Conservation (phyloP, 768 basidiomycete genomes). For the Chalciporus chontae region DNA sequence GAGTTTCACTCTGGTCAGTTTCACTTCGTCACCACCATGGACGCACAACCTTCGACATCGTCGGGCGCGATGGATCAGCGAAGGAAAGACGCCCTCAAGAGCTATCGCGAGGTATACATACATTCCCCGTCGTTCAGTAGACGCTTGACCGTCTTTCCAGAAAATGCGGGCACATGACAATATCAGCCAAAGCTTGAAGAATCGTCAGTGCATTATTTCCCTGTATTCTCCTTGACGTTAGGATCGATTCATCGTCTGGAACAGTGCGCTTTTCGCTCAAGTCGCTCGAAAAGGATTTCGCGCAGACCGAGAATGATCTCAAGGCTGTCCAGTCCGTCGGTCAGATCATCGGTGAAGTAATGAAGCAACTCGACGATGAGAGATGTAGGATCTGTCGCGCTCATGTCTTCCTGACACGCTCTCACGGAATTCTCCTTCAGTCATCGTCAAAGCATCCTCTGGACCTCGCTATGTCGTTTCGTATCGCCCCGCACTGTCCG, state of each 20-base stretch:
- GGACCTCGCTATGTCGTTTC: slow-evolving; percentile 99
- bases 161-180: slow-evolving; percentile 93
- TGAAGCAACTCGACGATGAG: slow-evolving; percentile 98
- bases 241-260: not conserved
- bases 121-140: not conserved
- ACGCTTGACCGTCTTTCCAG: slow-evolving; percentile 39
- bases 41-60: slow-evolving; percentile 44
- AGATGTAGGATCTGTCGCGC: slow-evolving; percentile 61
- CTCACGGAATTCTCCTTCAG: slow-evolving; percentile 34
- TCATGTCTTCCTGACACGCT: not conserved
- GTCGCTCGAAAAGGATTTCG: slow-evolving; percentile 83
- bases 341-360: slow-evolving; percentile 98
- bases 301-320: slow-evolving; percentile 97
- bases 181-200: slow-evolving; percentile 86
- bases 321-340: slow-evolving; percentile 98
- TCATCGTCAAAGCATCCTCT: slow-evolving; percentile 98
- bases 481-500: slow-evolving; percentile 90
- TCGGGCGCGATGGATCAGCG: slow-evolving; percentile 65
- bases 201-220: slow-evolving; percentile 50
- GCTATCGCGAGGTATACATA: slow-evolving; percentile 64
- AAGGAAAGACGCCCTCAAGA: slow-evolving; percentile 68
- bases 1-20: too few relatives aligned
- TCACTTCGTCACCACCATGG: slow-evolving; percentile 20
- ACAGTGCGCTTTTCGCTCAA: slow-evolving; percentile 89
- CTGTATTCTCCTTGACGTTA: not conserved